These are phyloP conservation scores for Globisporangium mamillatum DNA, from an alignment of 352 stramenopile genomes.

Conservation along the genomic window DNA sequence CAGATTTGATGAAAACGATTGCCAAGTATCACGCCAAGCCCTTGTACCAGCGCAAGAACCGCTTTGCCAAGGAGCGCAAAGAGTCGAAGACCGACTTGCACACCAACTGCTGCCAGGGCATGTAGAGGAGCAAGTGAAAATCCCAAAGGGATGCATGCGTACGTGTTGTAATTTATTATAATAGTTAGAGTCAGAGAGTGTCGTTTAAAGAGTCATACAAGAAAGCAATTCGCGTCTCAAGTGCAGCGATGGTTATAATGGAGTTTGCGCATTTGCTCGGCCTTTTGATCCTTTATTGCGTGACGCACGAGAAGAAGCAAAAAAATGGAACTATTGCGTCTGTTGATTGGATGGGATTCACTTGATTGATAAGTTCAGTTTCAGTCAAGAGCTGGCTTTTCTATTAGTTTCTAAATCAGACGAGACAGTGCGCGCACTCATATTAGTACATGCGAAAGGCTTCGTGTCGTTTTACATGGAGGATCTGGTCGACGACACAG, in stretches of 20 bases:
- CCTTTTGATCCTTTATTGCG: background rate
- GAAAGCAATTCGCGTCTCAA: background rate
- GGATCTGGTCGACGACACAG: background rate
- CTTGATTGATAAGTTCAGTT: conserved; percentile 6
- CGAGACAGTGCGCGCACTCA: no score
- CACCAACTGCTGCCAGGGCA: conserved; percentile 1
- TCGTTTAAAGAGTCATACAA: background rate
- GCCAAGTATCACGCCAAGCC: conserved; percentile 13
- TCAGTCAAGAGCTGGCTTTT: background rate
- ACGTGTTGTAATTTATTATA: conserved; percentile 5
- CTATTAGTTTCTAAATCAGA: no score
- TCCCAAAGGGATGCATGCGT: background rate
- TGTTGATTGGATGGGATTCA: background rate
- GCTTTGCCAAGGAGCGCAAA: conserved; percentile 18
- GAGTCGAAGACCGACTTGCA: background rate
- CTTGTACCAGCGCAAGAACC: conserved; percentile 24
- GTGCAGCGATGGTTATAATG: background rate
- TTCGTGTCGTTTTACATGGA: background rate
- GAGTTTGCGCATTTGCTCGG: background rate
- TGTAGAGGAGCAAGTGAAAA: background rate
- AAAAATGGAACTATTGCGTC: background rate
- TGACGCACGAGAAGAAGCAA: background rate
- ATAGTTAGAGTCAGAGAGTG: background rate
- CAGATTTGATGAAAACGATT: conserved; percentile 25
- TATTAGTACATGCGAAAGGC: background rate